Percentiles rank a stretch among this genome's conserved stretches.
These are phyloP conservation scores for Fraxinus xanthoxyloides DNA, from an alignment of 305 asterid genomes.

Conservation along the genomic window DNA sequence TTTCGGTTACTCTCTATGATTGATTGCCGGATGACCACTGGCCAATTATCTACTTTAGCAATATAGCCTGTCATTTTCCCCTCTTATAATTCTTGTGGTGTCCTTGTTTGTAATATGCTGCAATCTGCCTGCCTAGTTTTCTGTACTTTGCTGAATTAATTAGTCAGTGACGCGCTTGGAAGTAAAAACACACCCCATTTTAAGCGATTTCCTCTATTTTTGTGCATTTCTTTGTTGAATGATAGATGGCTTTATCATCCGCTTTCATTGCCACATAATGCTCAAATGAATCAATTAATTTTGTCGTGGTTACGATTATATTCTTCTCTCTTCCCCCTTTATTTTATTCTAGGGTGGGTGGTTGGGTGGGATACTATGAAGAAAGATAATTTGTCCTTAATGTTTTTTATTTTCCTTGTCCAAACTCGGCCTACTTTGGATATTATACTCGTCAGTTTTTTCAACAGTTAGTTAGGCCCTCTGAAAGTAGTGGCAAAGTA, in stretches of 20 bases:
- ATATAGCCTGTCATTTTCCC: not conserved
- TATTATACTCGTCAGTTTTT: not conserved
- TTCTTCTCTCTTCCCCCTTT: not conserved
- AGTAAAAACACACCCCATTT: not conserved
- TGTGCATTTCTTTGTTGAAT: not conserved
- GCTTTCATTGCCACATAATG: not conserved
- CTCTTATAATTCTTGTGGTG: not conserved
- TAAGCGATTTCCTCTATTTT: not conserved
- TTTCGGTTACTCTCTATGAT: not conserved
- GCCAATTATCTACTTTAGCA: not conserved
- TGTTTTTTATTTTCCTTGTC: not conserved
- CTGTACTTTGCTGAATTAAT: not conserved
- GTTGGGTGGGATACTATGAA: not conserved
- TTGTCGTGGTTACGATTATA: not conserved
- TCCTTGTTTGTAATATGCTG: not conserved
- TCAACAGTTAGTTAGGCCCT: not conserved
- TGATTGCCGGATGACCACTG: not conserved
- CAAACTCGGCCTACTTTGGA: not conserved
- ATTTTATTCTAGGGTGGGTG: not conserved
- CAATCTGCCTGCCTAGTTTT: not conserved
- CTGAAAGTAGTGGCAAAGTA: not conserved
- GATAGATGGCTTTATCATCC: not conserved
- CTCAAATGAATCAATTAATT: not conserved
- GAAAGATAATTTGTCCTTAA: not conserved
- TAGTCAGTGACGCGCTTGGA: not conserved